Evolutionary conservation across 2,329 filamentous ascomycete species (phyloP), one percentile per base, ranked within the genome.

Genomic region (Cladophialophora yegresii): DNA sequence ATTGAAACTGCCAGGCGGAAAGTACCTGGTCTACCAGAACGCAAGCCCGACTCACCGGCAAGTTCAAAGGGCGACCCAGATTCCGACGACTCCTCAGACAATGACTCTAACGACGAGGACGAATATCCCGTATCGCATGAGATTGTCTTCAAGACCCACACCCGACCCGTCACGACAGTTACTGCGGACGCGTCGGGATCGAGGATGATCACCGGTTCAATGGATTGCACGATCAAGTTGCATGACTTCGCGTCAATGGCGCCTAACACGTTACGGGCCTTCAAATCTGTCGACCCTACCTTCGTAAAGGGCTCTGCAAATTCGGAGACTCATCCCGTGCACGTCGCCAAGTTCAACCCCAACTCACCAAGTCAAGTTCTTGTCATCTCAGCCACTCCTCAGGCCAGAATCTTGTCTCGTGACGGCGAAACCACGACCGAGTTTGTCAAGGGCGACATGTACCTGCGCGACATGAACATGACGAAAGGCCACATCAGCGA

Each of bases 371-470:
- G 87, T 67, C 87, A 90, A 66, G 87, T 99, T 65, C 85, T 99
- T 36, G 96, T 95, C 71, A 83, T 98, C 51, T 90, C 92, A 7
- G 92, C 93, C 6, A 91, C 93, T 47, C 89, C 93, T 1, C 93
- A 98, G 76, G 91, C 93, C 12, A 93, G 92, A 76, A 87, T 99
- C 26, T 83, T 98, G 75, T 91, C 87, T 71, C 87, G 95, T 72
- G 93, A 99, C 79, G 95, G 95, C 45, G 91, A 96, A 51, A 83
- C 90, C 7, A 72, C 96, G 55, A 89, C 89, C 0, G 92, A 97
- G 73, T 98, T 96, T 70, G 89, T 92, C 71, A 99, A 99, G 78
- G 95, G 95, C 53, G 95, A 99, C 75, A 98, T 98, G 93, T 99
- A 99, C 73, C 80, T 99, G 70, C 86, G 93, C 61, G 95, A 99